phyloP scores from a whole-genome alignment of 139 green algal genomes.

The Ulvella scutata region DNA sequence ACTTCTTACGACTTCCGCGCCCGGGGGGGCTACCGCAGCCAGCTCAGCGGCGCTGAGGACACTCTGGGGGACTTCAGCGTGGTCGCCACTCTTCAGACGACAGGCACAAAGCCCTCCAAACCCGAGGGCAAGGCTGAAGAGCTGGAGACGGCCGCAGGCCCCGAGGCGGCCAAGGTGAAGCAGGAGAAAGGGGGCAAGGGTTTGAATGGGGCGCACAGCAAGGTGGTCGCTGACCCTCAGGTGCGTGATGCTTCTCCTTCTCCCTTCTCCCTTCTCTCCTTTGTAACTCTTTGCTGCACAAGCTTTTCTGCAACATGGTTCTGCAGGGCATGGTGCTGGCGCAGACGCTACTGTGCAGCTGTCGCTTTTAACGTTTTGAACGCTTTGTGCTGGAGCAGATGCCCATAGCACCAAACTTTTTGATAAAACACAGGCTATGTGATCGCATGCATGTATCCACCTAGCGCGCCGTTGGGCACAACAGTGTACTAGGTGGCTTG shows the following conservation, averaged over 20 bases:
- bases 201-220: background rate
- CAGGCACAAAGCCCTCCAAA: background rate
- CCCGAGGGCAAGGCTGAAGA: background rate
- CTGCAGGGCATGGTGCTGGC: too few species aligned
- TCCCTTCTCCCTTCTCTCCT: background rate
- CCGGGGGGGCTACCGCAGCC: background rate
- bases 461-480: too few species aligned
- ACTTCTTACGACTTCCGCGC: background rate
- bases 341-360: too few species aligned
- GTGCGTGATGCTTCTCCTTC: background rate
- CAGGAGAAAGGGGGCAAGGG: background rate
- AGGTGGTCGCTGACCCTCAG: too few species aligned
- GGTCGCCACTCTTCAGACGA: background rate
- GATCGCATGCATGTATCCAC: too few species aligned
- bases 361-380: too few species aligned
- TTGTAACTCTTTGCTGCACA: background rate
- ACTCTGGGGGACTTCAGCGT: background rate
- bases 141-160: background rate
- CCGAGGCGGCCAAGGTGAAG: background rate
- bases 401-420: too few species aligned
- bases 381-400: too few species aligned
- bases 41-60: too few species aligned
- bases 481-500: too few species aligned
- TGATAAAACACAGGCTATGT: too few species aligned
- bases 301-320: too few species aligned